A percentile compares a stretch with the other conserved stretches of the same genome.
Conservation (phyloP, 208 protist genomes). For the Trypanosoma scelopori region DNA sequence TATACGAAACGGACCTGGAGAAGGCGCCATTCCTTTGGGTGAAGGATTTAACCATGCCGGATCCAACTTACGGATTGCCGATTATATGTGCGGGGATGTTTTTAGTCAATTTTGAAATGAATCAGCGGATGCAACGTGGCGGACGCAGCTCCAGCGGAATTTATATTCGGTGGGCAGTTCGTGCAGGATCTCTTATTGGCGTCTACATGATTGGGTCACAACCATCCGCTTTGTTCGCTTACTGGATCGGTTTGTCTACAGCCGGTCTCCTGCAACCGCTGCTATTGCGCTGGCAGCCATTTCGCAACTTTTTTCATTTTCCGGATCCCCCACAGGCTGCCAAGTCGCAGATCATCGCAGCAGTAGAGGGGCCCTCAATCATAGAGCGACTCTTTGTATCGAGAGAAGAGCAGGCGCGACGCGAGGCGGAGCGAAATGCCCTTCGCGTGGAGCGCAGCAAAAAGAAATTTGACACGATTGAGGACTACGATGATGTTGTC, state of each 20-base stretch:
- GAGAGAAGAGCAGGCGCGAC: slow-evolving; percentile 49
- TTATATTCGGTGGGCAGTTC: slow-evolving; percentile 81
- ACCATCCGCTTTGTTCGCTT: slow-evolving; percentile 84
- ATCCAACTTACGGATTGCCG: slow-evolving; percentile 79
- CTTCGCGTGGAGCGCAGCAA: slow-evolving; percentile 35
- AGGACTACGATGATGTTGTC: slow-evolving; percentile 73
- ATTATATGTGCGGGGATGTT: slow-evolving; percentile 83
- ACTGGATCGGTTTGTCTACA: slow-evolving; percentile 87
- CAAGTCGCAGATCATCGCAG: slow-evolving; percentile 60
- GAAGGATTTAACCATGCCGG: slow-evolving; percentile 83
- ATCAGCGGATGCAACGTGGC: slow-evolving; percentile 84
- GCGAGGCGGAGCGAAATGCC: slow-evolving; percentile 47
- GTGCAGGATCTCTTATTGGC: slow-evolving; percentile 54
- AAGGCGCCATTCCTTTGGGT: slow-evolving; percentile 85
- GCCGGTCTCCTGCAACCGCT: slow-evolving; percentile 83
- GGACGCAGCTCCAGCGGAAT: slow-evolving; percentile 67
- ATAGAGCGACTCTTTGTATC: slow-evolving; percentile 75
- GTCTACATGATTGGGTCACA: slow-evolving; percentile 83
- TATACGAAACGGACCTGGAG: slow-evolving; percentile 85
- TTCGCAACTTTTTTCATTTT: slow-evolving; percentile 82
- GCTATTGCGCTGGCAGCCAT: slow-evolving; percentile 82
- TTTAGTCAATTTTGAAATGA: slow-evolving; percentile 88
- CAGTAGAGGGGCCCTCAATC: slow-evolving; percentile 62
- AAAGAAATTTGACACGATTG: slow-evolving; percentile 66
- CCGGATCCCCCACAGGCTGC: slow-evolving; percentile 79